Base-by-base conservation (phyloP, 306 rosid genomes). In the Cucumis melo region DNA sequence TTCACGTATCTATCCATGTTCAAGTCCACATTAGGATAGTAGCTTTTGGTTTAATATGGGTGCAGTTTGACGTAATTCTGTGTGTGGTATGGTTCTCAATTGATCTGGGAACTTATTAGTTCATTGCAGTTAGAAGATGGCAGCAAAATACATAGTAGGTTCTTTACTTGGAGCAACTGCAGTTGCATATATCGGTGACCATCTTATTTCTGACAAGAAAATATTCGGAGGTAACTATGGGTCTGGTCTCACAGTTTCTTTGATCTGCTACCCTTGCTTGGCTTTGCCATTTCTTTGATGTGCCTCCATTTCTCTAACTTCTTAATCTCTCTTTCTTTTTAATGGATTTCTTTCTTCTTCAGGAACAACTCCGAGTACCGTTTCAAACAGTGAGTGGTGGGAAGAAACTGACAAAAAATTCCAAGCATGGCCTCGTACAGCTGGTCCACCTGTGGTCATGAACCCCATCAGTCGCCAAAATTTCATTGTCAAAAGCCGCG, bases 341-440 rank as follows among this genome's bases (percentile, higher is more conserved):
- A 62, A 36, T 19, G 21, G 41, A 7, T 24, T 75, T 34, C 75
- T 10, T 39, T 34, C 75, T 10, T 39, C 20, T 59, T 73, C 88
- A 93, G 98, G 98, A 66, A 73, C 87, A 15, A 91, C 88, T 70
- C 92, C 97, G 0, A 32, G 41, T 72, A 91, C 97, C 19, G 87
- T 91, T 83, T 60, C 90, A 23, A 91, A 78, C 85, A 73, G 79
- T 48, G 90, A 79, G 65, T 93, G 98, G 98, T 83, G 78, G 82
- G 96, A 85, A 78, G 97, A 91, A 87, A 91, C 98, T 34, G 98
- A 93, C 83, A 91, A 87, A 79, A 94, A 90, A 80, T 87, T 94
- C 39, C 93, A 90, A 86, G 82, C 96, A 56, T 94, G 96, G 98
- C 98, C 98, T 68, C 96, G 97, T 0, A 86, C 91, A 1, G 80